Conservation (phyloP, 2,329 filamentous ascomycete genomes). For the Trichoderma asperellum region DNA sequence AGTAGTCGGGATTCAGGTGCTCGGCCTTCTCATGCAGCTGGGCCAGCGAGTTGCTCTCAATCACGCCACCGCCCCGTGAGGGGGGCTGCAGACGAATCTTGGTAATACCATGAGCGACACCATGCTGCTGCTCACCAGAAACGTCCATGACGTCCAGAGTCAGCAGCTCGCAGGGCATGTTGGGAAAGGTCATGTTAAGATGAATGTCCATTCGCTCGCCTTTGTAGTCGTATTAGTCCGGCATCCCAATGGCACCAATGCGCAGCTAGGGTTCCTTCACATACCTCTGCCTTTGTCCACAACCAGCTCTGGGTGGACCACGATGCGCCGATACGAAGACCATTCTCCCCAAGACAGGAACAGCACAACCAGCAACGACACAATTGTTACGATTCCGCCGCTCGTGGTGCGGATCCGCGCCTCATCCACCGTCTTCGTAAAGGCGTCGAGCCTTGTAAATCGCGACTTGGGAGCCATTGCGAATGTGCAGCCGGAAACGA, state of each 20-base stretch:
- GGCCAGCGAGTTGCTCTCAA: slow-evolving; percentile 70
- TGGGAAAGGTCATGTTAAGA: slow-evolving; percentile 94
- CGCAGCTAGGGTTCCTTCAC: slow-evolving; percentile 31
- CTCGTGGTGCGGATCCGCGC: slow-evolving; percentile 94
- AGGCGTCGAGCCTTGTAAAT: slow-evolving; percentile 96
- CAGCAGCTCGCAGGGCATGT: slow-evolving; percentile 89
- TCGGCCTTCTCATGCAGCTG: slow-evolving; percentile 68
- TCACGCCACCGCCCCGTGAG: slow-evolving; percentile 74
- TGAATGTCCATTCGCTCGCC: slow-evolving; percentile 99
- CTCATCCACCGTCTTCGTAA: slow-evolving; percentile 99
- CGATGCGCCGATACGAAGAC: slow-evolving; percentile 84
- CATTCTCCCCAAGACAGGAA: slow-evolving; percentile 95
- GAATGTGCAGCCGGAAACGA: not conserved
- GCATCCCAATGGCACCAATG: not conserved
- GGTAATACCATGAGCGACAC: slow-evolving; percentile 87
- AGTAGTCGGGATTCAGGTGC: slow-evolving; percentile 91
- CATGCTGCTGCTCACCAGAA: slow-evolving; percentile 93
- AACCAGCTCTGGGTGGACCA: slow-evolving; percentile 87
- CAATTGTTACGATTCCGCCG: slow-evolving; percentile 91
- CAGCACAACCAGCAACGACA: slow-evolving; percentile 83
- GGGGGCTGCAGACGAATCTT: slow-evolving; percentile 81
- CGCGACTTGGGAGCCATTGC: slow-evolving; percentile 87
- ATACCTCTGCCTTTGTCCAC: slow-evolving; percentile 95
- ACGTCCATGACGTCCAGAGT: slow-evolving; percentile 99
- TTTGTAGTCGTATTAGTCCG: slow-evolving; percentile 41